These are phyloP conservation scores for Colletotrichum viniferum DNA, from an alignment of 2,329 filamentous ascomycete species.

Conservation along the genomic window DNA sequence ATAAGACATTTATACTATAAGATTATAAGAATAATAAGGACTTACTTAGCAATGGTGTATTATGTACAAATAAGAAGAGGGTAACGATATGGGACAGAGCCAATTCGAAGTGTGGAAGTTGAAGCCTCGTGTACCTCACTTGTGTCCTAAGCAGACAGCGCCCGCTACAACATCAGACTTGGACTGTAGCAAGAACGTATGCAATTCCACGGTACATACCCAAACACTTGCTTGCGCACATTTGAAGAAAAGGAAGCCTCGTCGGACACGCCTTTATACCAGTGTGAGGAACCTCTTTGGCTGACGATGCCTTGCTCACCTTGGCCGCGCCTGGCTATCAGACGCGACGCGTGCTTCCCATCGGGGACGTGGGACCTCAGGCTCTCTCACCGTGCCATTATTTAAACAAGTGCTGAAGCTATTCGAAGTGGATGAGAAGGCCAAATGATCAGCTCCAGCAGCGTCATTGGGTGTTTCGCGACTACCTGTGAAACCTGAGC, in stretches of 20 bases:
- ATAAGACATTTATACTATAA: no score
- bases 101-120: fast-evolving
- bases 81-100: fast-evolving
- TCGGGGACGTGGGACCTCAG: fast-evolving
- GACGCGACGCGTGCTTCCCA: background rate
- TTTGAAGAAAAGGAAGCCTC: background rate
- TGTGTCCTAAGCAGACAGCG: background rate
- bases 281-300: background rate
- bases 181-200: background rate
- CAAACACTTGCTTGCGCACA: no score
- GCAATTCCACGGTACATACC: background rate
- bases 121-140: background rate
- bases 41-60: no score
- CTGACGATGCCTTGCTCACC: background rate
- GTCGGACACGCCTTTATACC: background rate
- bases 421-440: background rate
- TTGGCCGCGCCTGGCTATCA: background rate
- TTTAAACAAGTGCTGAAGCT: background rate
- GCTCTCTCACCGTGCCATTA: background rate
- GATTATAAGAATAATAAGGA: no score
- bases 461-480: fast-evolving
- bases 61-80: fast-evolving
- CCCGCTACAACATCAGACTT: background rate
- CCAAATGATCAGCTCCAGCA: background rate
- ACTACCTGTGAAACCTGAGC: fast-evolving